Evolutionary conservation across 345 rosid genomes (phyloP).

Genomic region (Gossypium stocksii): DNA sequence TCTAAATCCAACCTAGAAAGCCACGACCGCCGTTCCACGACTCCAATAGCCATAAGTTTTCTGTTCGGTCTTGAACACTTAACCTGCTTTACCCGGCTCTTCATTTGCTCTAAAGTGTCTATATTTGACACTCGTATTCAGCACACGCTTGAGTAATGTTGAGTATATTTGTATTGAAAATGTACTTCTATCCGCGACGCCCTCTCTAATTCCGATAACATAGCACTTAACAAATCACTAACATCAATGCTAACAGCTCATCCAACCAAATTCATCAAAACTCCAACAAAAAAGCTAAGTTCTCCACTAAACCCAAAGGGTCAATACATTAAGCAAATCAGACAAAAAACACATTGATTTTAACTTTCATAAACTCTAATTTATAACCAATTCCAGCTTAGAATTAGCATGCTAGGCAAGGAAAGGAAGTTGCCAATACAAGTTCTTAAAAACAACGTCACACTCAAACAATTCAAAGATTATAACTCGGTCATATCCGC

Average conservation of each 20-base stretch:
- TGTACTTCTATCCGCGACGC: no score
- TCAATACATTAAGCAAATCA: not conserved
- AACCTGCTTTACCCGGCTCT: not conserved
- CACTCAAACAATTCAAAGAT: not conserved
- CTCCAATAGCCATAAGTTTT: not conserved
- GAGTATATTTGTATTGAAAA: no score
- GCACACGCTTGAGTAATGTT: no score
- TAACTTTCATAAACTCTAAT: not conserved
- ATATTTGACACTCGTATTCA: no score
- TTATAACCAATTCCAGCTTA: not conserved
- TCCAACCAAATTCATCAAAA: not conserved
- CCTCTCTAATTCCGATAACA: no score
- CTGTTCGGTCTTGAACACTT: not conserved
- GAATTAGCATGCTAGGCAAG: not conserved
- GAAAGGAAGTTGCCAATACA: not conserved
- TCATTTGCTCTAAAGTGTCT: no score
- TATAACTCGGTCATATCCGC: no score
- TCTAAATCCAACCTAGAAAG: not conserved
- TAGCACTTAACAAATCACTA: not conserved
- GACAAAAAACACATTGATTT: not conserved
- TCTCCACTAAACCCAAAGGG: not conserved
- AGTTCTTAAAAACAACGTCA: no score
- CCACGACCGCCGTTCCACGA: no score
- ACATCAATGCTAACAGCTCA: not conserved
- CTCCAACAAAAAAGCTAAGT: not conserved